A percentile compares a stretch with the other conserved stretches of the same genome.
Evolutionary conservation across 73 alveolate species (phyloP).

Genomic region (Uronychia setigera): DNA sequence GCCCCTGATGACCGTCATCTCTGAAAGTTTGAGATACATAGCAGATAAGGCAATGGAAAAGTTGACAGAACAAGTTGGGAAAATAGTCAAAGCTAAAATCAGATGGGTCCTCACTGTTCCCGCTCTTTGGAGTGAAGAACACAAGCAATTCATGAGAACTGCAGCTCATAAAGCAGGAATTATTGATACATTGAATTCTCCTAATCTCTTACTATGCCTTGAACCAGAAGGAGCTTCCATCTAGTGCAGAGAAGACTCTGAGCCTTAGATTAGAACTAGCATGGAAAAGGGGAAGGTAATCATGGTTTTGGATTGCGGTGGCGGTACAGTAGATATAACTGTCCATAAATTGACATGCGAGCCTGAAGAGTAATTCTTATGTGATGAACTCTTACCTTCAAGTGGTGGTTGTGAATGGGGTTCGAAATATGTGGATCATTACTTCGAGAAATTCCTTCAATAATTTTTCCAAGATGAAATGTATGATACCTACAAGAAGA

Average conservation of each 20-base stretch:
- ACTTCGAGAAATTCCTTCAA: constrained; percentile 91
- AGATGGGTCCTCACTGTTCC: constrained; percentile 99
- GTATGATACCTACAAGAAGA: constrained; percentile 71
- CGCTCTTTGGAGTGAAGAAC: constrained; percentile 97
- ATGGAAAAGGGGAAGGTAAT: constrained; percentile 89
- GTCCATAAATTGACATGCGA: constrained; percentile 92
- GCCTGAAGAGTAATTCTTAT: constrained; percentile 91
- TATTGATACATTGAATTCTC: constrained; percentile 82
- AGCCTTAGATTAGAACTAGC: constrained; percentile 75
- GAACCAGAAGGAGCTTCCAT: constrained; percentile 99
- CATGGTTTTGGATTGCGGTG: constrained; percentile 97
- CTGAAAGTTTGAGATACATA: constrained; percentile 88
- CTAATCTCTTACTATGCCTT: constrained; percentile 89
- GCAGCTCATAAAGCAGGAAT: constrained; percentile 98
- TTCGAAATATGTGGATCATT: constrained; percentile 93
- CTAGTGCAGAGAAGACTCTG: constrained; percentile 96
- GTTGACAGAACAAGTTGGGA: constrained; percentile 92
- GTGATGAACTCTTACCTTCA: constrained; percentile 95
- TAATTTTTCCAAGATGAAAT: constrained; percentile 91
- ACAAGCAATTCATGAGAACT: constrained; percentile 93
- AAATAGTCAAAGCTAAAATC: constrained; percentile 89
- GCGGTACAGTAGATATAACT: constrained; percentile 97
- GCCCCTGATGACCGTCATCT: constrained; percentile 93
- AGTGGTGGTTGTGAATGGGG: constrained; percentile 99
- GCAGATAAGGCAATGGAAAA: constrained; percentile 91